A percentile compares a stretch with the other conserved stretches of the same genome.
Evolutionary conservation across 352 stramenopile genomes (phyloP).

Genomic region (Phytophthora kernoviae): DNA sequence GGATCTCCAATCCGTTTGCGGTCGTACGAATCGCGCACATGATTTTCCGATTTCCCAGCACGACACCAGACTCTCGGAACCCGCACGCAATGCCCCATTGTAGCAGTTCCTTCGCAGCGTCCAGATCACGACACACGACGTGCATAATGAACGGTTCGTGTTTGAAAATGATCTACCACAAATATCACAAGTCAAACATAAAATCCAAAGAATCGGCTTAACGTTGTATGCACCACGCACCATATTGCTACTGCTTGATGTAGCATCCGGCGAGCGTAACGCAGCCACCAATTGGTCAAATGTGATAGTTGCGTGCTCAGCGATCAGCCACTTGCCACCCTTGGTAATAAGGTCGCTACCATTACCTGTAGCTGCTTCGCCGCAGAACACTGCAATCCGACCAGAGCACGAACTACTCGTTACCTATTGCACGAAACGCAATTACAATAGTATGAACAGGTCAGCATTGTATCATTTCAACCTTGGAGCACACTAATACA

Average conservation of each 20-base stretch:
- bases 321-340: constrained; percentile 88
- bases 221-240: constrained; percentile 23
- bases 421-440: constrained; percentile 46
- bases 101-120: constrained; percentile 78
- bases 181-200: constrained; percentile 1
- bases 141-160: constrained; percentile 94
- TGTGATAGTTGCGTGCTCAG: constrained; percentile 77
- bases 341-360: constrained; percentile 81
- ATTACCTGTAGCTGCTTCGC: constrained; percentile 35
- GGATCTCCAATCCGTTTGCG: constrained; percentile 88
- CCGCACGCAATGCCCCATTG: constrained; percentile 83
- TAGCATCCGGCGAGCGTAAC: constrained; percentile 43
- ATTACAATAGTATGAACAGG: background rate
- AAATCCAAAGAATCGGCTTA: background rate
- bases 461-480: background rate
- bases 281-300: constrained; percentile 66
- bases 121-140: constrained; percentile 82
- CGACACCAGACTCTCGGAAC: constrained; percentile 91
- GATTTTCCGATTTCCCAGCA: constrained; percentile 87
- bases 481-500: background rate
- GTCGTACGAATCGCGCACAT: constrained; percentile 92
- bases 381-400: constrained; percentile 88
- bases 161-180: constrained; percentile 81
- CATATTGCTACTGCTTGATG: constrained; percentile 62
- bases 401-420: constrained; percentile 93